Evolutionary conservation across 2,329 filamentous ascomycete species (phyloP), one percentile per base, ranked within the genome.

Genomic region (Fusarium sp.): DNA sequence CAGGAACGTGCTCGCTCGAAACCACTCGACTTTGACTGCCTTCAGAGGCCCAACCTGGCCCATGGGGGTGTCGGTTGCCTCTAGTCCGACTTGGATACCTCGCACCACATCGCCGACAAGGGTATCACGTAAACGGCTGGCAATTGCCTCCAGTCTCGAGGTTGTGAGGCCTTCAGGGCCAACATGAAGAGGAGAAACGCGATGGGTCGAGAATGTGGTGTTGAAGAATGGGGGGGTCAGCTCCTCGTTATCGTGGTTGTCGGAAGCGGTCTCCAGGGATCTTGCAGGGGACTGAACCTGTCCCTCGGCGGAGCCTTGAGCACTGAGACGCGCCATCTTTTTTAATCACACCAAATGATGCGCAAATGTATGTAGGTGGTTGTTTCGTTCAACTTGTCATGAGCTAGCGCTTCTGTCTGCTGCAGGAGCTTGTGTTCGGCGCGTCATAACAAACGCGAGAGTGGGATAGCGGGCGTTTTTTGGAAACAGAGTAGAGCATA

Each of bases 51-150:
- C 80, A 11, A 81, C 79, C 54, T 81, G 80, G 1, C 79, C 79
- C 13, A 69, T 61, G 6, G 78, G 70, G 14, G 80, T 81, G 25
- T 83, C 83, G 16, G 80, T 81, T 5, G 80, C 77, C 53, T 82
- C 80, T 4, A 85, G 71, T 0, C 83, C 82, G 16, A 89, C 82
- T 67, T 88, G 85, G 16, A 89, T 83, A 44, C 87, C 87, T 60
- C 87, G 84, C n/a, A 89, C 84, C 1, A 87, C 83, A 69, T 89
- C 86, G 14, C 86, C 86, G 0, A 87, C 85, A 0, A 89, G 80
- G 1, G 80, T 80, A 51, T 89, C 86, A 38, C 86, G 83, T 2
- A 89, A 76, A 2, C 83, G 80, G 7, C 81, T 80, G 1, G 84
- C 82, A 0, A 88, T 78, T 0, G 75, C 61, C 13, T 79, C 75